Conservation (phyloP, 2,329 filamentous ascomycete genomes). For the Fusarium sp. region DNA sequence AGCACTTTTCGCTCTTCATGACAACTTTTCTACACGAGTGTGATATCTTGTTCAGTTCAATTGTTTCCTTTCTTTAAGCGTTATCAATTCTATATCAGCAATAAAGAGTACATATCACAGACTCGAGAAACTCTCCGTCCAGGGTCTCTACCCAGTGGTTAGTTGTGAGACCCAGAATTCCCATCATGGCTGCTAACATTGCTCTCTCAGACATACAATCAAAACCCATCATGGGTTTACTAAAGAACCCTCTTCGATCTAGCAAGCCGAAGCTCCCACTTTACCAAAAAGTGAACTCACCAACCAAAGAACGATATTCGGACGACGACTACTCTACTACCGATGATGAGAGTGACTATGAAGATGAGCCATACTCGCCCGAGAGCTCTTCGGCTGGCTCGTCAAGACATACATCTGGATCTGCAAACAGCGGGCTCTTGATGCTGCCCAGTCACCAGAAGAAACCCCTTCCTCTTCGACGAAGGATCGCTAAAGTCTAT, state of each 20-base stretch:
- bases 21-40: neutral
- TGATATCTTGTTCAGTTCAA: neutral
- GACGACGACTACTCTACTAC: constrained; percentile 62
- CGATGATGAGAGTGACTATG: constrained; percentile 59
- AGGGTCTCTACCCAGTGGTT: constrained; percentile 20
- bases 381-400: constrained; percentile 59
- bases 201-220: constrained; percentile 12
- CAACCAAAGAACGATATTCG: constrained; percentile 63
- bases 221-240: constrained; percentile 59
- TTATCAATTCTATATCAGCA: neutral
- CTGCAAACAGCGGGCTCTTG: constrained; percentile 55
- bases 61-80: neutral
- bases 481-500: constrained; percentile 45
- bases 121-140: constrained; percentile 18
- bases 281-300: constrained; percentile 59
- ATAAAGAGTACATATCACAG: neutral
- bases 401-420: constrained; percentile 65
- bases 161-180: constrained; percentile 20
- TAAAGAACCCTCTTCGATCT: constrained; percentile 60
- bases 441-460: constrained; percentile 57
- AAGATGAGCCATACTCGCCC: constrained; percentile 56
- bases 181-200: constrained; percentile 14
- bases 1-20: neutral
- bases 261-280: constrained; percentile 62
- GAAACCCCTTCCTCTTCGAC: constrained; percentile 32